Base-by-base conservation (phyloP, 2,329 filamentous ascomycete genomes). In the Claviceps maximensis region DNA sequence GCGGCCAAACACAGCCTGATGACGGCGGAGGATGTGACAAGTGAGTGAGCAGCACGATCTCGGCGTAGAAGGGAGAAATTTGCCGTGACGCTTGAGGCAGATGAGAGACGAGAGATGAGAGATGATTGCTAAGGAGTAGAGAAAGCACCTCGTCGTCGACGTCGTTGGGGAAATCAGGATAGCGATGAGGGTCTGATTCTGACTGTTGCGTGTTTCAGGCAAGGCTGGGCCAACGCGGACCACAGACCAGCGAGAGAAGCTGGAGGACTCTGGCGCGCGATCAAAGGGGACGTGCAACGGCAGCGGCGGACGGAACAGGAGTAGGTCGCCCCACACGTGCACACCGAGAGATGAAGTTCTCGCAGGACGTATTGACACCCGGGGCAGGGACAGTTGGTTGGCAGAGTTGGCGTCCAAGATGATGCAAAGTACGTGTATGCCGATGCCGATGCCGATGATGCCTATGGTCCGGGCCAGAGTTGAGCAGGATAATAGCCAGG, bases 141-240 rank as follows among this genome's bases (percentile, higher is more conserved):
- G 47, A 50, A 53, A 57, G 46, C 50, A 47, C 25, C 44, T 47
- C 19, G 50, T 50, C 42, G 50, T 53, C 41, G 49, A 27, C 23
- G 47, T 45, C 19, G 36, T 44, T 51, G 52, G 55, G 46, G 52
- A 52, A 49, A 50, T 47, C 53, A 44, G 51, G 54, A 50, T 31
- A 55, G 49, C 50, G 54, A 56, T 53, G 53, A 48, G 52, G 46
- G 41, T 49, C 47, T 36, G 51, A 50, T 55, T 53, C 48, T 53
- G 47, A 27, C 47, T 50, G 52, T 50, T 50, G 52, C 49, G 52
- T 59, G 59, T 61, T 61, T 62, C 59, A 60, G 60, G 58, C 59
- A 59, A 56, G 55, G 54, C 56, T 58, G 56, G 57, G 52, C 55
- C 47, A 19, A 53, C 29, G 42, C 21, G 25, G 50, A 21, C 44